These are phyloP conservation scores for Alternaria arborescens DNA, from an alignment of 2,329 filamentous ascomycete species.

Conservation along the genomic window DNA sequence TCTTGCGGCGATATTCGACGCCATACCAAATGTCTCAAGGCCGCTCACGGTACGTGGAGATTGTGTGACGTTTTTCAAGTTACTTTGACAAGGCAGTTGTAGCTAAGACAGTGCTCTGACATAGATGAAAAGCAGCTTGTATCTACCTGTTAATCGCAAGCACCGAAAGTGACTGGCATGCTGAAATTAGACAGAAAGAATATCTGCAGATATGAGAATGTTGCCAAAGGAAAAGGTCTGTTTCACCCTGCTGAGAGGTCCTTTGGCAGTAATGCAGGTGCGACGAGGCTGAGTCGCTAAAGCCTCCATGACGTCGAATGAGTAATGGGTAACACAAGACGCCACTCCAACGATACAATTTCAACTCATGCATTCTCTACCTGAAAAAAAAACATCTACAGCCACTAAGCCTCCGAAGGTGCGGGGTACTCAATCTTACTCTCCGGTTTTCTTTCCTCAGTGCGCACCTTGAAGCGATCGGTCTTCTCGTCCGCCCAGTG, in stretches of 20 bases:
- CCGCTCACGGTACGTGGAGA: no score
- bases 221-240: background rate
- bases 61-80: no score
- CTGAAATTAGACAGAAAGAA: no score
- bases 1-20: no score
- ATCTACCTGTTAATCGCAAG: no score
- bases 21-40: no score
- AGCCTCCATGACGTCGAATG: background rate
- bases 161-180: background rate
- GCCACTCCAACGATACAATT: background rate
- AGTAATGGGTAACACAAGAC: background rate
- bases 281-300: background rate
- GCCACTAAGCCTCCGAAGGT: background rate
- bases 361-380: background rate
- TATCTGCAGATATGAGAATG: background rate
- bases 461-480: slow-evolving; percentile 29
- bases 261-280: no score
- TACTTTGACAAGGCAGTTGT: no score
- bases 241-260: background rate
- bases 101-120: no score
- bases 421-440: slow-evolving; percentile 7
- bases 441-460: slow-evolving; percentile 21
- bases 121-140: no score
- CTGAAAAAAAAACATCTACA: background rate
- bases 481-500: slow-evolving; percentile 46